phyloP scores from a whole-genome alignment of 2,329 filamentous ascomycete genomes.

The Cladophialophora chaetospira region DNA sequence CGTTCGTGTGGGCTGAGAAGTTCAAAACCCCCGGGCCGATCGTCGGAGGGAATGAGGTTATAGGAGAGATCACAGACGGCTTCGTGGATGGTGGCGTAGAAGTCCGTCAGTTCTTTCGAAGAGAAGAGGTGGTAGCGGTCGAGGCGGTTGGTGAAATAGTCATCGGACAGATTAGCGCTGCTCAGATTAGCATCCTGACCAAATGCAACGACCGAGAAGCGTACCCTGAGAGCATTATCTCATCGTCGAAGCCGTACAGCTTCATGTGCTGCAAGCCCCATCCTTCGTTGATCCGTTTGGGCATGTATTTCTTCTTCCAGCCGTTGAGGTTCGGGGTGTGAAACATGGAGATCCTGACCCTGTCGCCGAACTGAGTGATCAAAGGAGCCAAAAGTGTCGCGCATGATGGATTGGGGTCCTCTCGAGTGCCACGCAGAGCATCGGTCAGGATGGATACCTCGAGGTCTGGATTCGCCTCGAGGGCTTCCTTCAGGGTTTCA shows the following conservation, averaged over 20 bases:
- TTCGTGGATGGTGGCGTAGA: conserved; percentile 76
- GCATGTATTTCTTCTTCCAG: conserved; percentile 77
- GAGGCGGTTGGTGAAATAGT: conserved; percentile 96
- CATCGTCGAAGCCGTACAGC: conserved; percentile 91
- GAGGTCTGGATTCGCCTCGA: conserved; percentile 72
- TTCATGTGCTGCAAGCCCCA: conserved; percentile 99
- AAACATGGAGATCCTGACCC: conserved; percentile 95
- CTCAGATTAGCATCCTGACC: conserved; percentile 12
- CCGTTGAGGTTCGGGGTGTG: conserved; percentile 96
- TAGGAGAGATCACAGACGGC: conserved; percentile 82
- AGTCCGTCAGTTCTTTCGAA: conserved; percentile 75
- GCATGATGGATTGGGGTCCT: conserved; percentile 81
- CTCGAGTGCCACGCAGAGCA: conserved; percentile 84
- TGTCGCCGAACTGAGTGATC: conserved; percentile 80
- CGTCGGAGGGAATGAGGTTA: conserved; percentile 62
- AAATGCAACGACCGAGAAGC: conserved; percentile 25
- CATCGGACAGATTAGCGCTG: conserved; percentile 81
- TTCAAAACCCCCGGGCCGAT: conserved; percentile 60
- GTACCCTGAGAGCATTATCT: conserved; percentile 89
- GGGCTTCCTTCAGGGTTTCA: conserved; percentile 71
- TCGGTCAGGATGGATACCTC: conserved; percentile 89
- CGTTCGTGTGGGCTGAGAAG: conserved; percentile 40
- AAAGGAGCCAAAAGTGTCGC: conserved; percentile 84
- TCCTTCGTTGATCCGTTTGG: conserved; percentile 91
- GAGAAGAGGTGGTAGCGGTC: conserved; percentile 92